Evolutionary conservation across 371 early-diverging fungal genomes (phyloP), one percentile per base, ranked within the genome.

Genomic region (Mortierella sp.): DNA sequence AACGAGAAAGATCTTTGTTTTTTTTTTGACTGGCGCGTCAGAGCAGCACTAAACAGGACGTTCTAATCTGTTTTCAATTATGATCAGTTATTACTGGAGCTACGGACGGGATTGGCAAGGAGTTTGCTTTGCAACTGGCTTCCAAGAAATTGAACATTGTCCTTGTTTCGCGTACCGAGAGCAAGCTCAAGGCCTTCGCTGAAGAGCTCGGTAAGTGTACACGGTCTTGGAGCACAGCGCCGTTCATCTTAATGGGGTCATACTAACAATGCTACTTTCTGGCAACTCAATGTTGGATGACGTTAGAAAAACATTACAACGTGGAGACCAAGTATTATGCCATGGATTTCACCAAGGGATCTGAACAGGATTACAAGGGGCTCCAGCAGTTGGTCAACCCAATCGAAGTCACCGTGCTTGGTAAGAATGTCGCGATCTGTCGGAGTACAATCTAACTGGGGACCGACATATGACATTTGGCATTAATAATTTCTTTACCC

Each of bases 41-140:
- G 13, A 16, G 10, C 5, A 19, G 43, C 5, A 38, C n/a, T 31
- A 42, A n/a, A 9, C 14, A 24, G 4, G 67, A 50, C 14, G 34
- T 1, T 42, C 10, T 30, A 23, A 18, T 30, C 42, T 18, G 19
- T 13, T 28, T 16, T 16, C n/a, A 5, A 10, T 12, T 45, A 7
- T 10, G 7, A 34, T 13, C 79, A 90, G 93, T 98, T 54, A 87
- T 99, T 48, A 99, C 99, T 52, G 99, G 99, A 57, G 96, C 97
- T 19, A 94, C 98, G 12, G 99, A 98, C 84, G 99, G 98, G 52
- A 96, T 98, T 81, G 99, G 99, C 42, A 93, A 91, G 71, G 98
- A 94, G 69, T 94, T 97, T 61, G 97, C 98, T 21, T 73, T 84
- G 54, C 95, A 96, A 80, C 84, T 98, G 39, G 98, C 98, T 51